Percentiles rank a stretch among this genome's conserved stretches.
These are phyloP conservation scores for Ogataea glucozyma DNA, from an alignment of 805 yeast genomes.

Conservation along the genomic window DNA sequence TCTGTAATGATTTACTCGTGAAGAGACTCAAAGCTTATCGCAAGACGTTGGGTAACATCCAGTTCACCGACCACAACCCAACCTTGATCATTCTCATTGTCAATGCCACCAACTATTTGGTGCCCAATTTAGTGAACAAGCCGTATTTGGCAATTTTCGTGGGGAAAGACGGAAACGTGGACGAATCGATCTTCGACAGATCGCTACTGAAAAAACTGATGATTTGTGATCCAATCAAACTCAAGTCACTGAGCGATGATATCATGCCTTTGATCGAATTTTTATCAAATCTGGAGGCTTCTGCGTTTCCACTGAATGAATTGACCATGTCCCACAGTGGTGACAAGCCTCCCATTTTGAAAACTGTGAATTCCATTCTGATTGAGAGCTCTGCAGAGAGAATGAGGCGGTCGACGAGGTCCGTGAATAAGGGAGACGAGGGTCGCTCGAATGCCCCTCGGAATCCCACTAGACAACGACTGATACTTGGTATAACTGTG, in stretches of 20 bases:
- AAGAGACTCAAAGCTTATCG: slow-evolving; percentile 29
- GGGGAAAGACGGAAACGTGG: slow-evolving; percentile 3
- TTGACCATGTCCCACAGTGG: slow-evolving; percentile 13
- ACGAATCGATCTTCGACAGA: slow-evolving; percentile 13
- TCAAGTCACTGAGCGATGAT: slow-evolving; percentile 33
- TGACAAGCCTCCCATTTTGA: slow-evolving; percentile 14
- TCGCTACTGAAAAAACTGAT: slow-evolving; percentile 21
- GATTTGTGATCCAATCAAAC: slow-evolving; percentile 36
- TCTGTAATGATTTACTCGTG: slow-evolving; percentile 20
- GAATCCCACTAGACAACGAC: slow-evolving; percentile 17
- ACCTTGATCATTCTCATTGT: slow-evolving; percentile 32
- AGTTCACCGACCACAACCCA: slow-evolving; percentile 29
- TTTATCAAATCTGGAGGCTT: slow-evolving; percentile 27
- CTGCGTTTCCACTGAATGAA: slow-evolving; percentile 18
- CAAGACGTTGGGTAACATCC: slow-evolving; percentile 32
- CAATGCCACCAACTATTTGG: slow-evolving; percentile 30
- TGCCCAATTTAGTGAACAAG: slow-evolving; percentile 30
- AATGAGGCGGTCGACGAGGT: slow-evolving; percentile 5
- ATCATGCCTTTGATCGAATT: slow-evolving; percentile 36
- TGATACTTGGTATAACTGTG: slow-evolving; percentile 31
- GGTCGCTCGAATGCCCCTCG: slow-evolving; percentile 9
- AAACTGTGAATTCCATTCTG: slow-evolving; percentile 27
- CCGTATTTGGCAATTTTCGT: slow-evolving; percentile 35
- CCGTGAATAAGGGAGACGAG: slow-evolving; percentile 3
- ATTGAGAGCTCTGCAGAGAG: slow-evolving; percentile 21